Conservation (phyloP, 129 eudicot genomes). For the Lactuca sativa region DNA sequence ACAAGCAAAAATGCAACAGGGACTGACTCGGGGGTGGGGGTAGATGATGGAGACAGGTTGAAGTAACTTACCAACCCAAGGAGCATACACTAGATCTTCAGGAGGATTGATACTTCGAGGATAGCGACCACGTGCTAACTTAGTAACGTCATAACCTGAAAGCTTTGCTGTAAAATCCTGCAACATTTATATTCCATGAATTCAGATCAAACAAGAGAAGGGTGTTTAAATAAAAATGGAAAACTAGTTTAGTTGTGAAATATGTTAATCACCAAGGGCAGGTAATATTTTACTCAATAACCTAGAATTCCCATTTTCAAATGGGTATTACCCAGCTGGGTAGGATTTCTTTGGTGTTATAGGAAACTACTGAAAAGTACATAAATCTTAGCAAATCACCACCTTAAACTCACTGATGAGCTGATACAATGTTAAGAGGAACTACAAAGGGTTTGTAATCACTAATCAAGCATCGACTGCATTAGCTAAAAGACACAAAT, state of each 20-base stretch:
- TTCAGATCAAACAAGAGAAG: background rate
- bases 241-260: no score
- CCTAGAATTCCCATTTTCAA: no score
- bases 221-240: background rate
- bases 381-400: no score
- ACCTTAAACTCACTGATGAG: no score
- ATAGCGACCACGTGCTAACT: conserved; percentile 8
- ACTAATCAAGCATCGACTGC: background rate
- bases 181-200: background rate
- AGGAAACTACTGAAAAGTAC: no score
- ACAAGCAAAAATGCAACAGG: background rate
- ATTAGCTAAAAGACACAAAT: no score
- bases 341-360: no score
- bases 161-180: conserved; percentile 24
- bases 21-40: background rate
- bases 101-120: background rate
- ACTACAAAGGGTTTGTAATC: background rate
- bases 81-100: background rate
- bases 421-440: no score
- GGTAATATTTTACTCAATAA: no score
- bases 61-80: conserved; percentile 1
- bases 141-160: conserved; percentile 18
- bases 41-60: background rate
- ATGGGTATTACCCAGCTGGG: no score
- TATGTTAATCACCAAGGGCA: no score